Evolutionary conservation across 176 grass and related monocot species (phyloP), one percentile per base, ranked within the genome.

Genomic region (Saccharum officinarum): DNA sequence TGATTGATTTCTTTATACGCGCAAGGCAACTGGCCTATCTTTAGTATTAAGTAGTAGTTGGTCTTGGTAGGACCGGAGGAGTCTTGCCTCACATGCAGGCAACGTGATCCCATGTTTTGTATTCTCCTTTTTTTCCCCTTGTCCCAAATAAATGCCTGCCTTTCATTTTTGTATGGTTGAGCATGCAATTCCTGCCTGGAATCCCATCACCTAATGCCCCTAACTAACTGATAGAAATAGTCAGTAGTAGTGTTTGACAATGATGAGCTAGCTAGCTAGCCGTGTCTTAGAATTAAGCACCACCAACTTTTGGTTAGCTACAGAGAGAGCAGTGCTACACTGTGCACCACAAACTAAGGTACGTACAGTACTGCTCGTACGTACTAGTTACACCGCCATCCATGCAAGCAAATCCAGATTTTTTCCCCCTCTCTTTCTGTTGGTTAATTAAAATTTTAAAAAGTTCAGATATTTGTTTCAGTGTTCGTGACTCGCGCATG

Each of bases 21-120:
- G 59, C 44, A 83, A 79, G 55, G 22, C 64, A 36, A 64, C 61
- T 8, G 72, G 40, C 57, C 54, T 55, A 26, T 61, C 65, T 75
- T 75, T 75, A 69, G 68, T 83, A 23, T 59, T 71, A 31, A 36
- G 55, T 70, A 25, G 25, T 22, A 23, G 41, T 20, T 14, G 64
- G 84, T 61, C 72, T 75, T 75, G 72, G 72, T 75, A 75, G 45
- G 44, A 52, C 72, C 45, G n/a, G 39, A 36, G 64, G 34, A 68
- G 84, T 82, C 74, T 79, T 74, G 60, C 59, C 3, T 85, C 85
- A 69, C 81, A 80, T 81, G 89, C 85, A 76, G 14, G 25, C 49
- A 80, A 80, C 85, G 85, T 91, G 89, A 91, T 80, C 70, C 85
- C 85, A 84, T 87, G 85, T 87, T 84, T 87, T 66, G n/a, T 42